A percentile compares a stretch with the other conserved stretches of the same genome.
Conservation (phyloP, 768 basidiomycete species). For the Mycena polygramma region DNA sequence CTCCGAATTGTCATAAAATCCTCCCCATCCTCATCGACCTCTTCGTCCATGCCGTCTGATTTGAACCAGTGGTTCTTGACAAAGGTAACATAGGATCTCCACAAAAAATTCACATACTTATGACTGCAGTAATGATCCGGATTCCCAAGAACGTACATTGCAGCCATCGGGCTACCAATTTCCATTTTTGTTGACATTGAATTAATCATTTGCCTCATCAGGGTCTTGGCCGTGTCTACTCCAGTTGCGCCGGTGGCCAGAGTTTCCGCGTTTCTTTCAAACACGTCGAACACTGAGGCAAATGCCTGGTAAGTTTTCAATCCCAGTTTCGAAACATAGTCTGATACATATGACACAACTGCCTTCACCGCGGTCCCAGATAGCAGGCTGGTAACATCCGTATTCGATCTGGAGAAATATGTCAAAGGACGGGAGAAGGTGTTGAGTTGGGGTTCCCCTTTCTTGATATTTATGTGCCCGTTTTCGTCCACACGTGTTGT, state of each 20-base stretch:
- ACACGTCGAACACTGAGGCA: constrained; percentile 5
- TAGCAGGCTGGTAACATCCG: not conserved
- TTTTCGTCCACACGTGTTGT: not conserved
- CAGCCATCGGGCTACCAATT: not conserved
- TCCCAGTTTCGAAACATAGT: not conserved
- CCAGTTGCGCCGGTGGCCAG: no score
- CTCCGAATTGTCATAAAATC: not conserved
- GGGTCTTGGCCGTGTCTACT: no score
- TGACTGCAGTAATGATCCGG: no score
- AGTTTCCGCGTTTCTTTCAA: constrained; percentile 37
- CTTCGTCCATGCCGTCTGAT: not conserved
- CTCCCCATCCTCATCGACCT: not conserved
- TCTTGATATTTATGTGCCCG: constrained; percentile 3
- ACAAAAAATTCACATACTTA: no score
- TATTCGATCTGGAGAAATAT: not conserved
- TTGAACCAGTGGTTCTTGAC: no score
- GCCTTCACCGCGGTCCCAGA: constrained; percentile 10
- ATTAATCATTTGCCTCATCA: no score
- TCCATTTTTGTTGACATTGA: not conserved
- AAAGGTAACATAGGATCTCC: no score
- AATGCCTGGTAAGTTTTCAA: constrained; percentile 19
- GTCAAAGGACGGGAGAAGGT: not conserved
- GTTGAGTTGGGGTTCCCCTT: not conserved
- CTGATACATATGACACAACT: constrained; percentile 5
- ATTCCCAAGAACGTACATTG: no score